Evolutionary conservation across 2,329 filamentous ascomycete species (phyloP).

Genomic region (Immersiporthe knoxdaviesiana): DNA sequence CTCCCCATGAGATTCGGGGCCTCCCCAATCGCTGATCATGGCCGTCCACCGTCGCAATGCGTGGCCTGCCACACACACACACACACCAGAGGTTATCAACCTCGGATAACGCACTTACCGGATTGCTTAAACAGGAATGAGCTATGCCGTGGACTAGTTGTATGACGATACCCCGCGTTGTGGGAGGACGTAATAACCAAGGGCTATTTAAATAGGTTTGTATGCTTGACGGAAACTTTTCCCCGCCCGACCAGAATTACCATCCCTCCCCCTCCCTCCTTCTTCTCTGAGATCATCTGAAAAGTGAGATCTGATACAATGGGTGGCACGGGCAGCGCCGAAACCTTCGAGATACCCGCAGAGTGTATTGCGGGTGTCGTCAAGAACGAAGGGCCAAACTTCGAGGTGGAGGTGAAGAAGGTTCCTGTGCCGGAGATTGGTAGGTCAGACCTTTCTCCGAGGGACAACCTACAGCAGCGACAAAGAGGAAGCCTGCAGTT

Average conservation of each 20-base stretch:
- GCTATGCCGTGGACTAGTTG: neutral
- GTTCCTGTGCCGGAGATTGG: slow-evolving; percentile 21
- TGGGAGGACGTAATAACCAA: neutral
- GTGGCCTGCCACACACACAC: neutral
- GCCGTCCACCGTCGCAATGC: neutral
- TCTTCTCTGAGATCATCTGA: neutral
- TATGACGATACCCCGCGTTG: neutral
- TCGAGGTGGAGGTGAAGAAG: slow-evolving; percentile 20
- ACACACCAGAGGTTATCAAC: neutral
- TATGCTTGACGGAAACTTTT: neutral
- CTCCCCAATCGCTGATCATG: neutral
- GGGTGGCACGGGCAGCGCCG: neutral
- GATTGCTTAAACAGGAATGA: neutral
- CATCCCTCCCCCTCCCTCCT: no score
- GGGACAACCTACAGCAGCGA: neutral
- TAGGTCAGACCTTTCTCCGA: neutral
- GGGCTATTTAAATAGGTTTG: neutral
- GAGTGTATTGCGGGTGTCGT: slow-evolving; percentile 20
- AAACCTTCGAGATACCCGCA: slow-evolving; percentile 3
- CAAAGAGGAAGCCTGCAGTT: slow-evolving; percentile 6
- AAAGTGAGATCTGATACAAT: slow-evolving; percentile 3
- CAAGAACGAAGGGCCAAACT: slow-evolving; percentile 17
- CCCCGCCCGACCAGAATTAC: neutral
- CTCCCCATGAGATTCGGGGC: no score
- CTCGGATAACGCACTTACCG: neutral